phyloP scores from a whole-genome alignment of 495 filamentous ascomycete genomes.

The Penicillium mononematosum region DNA sequence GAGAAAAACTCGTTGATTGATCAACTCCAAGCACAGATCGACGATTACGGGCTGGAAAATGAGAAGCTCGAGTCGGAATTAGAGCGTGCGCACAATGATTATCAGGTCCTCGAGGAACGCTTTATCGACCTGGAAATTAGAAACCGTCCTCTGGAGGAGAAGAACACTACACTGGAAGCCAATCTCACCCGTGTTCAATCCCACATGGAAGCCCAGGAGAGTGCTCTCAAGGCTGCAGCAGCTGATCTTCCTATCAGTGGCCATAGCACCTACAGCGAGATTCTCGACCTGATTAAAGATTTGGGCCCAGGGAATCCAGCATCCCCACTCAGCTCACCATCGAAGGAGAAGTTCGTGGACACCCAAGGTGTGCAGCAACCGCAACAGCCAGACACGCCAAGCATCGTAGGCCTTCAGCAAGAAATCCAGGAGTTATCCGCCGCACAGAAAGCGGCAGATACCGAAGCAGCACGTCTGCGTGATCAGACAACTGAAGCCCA shows the following conservation, averaged over 20 bases:
- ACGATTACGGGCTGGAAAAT: slow-evolving; percentile 36
- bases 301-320: slow-evolving; percentile 27
- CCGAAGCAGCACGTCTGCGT: slow-evolving; percentile 34
- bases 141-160: slow-evolving; percentile 44
- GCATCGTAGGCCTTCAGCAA: slow-evolving; percentile 29
- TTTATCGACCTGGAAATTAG: slow-evolving; percentile 38
- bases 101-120: slow-evolving; percentile 38
- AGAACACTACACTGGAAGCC: slow-evolving; percentile 43
- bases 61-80: slow-evolving; percentile 40
- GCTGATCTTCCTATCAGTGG: slow-evolving; percentile 38
- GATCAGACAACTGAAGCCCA: slow-evolving; percentile 45
- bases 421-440: slow-evolving; percentile 30
- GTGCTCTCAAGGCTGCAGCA: slow-evolving; percentile 43
- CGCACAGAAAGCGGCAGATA: slow-evolving; percentile 33
- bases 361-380: slow-evolving; percentile 27
- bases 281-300: slow-evolving; percentile 44
- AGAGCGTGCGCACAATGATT: slow-evolving; percentile 35
- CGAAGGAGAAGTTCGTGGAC: slow-evolving; percentile 23
- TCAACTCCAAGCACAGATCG: slow-evolving; percentile 40
- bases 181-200: slow-evolving; percentile 43
- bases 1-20: slow-evolving; percentile 45
- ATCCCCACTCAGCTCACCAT: slow-evolving; percentile 13
- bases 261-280: slow-evolving; percentile 43
- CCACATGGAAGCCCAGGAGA: slow-evolving; percentile 45
- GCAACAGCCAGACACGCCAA: slow-evolving; percentile 20